phyloP scores from a whole-genome alignment of 2,329 filamentous ascomycete species.

The Pseudocercospora musae region DNA sequence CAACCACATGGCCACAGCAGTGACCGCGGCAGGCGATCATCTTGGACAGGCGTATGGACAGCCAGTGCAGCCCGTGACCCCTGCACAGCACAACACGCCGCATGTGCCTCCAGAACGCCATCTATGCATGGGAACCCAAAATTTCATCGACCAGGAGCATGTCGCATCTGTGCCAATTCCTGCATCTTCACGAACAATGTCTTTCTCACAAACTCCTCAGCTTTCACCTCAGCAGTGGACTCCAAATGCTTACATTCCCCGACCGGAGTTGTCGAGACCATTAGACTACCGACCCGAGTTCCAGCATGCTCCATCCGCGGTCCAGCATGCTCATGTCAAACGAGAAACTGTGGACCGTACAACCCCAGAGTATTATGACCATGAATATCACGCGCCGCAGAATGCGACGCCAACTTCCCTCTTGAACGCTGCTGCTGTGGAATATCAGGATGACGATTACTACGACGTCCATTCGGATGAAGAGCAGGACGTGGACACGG shows the following conservation, averaged over 20 bases:
- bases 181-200: conserved; percentile 7
- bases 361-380: conserved; percentile 28
- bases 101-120: not conserved
- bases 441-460: conserved; percentile 49
- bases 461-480: conserved; percentile 50
- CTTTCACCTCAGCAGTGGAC: conserved; percentile 14
- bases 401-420: conserved; percentile 28
- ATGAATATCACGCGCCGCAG: conserved; percentile 20
- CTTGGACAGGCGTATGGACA: not conserved
- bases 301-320: not conserved
- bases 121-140: conserved; percentile 3
- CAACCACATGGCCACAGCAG: not conserved
- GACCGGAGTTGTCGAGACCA: conserved; percentile 22
- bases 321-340: conserved; percentile 1
- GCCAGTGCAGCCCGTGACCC: not conserved
- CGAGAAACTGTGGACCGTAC: conserved; percentile 1
- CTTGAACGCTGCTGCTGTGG: conserved; percentile 41
- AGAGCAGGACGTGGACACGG: conserved; percentile 37
- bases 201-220: conserved; percentile 12
- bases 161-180: conserved; percentile 6
- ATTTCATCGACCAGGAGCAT: not conserved
- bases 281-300: conserved; percentile 17
- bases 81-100: not conserved
- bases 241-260: conserved; percentile 19
- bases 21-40: not conserved